Percentiles rank a stretch among this genome's conserved stretches.
Evolutionary conservation across 352 stramenopile genomes (phyloP).

Genomic region (Globisporangium orthogonon): DNA sequence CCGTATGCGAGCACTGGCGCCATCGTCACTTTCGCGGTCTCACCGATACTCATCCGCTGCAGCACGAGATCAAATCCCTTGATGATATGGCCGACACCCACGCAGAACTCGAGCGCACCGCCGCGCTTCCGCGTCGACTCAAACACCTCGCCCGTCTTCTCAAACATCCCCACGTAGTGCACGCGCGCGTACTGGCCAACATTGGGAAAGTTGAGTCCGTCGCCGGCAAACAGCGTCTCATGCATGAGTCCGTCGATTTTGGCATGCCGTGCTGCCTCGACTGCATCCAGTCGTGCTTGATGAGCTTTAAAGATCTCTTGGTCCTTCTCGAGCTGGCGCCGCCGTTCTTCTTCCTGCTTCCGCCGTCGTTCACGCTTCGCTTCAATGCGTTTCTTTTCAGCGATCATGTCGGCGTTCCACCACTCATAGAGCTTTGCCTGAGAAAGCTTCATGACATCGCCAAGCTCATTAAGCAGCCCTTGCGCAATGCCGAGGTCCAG

Average conservation of each 20-base stretch:
- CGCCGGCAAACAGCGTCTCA: slow-evolving; percentile 49
- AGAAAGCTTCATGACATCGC: slow-evolving; percentile 47
- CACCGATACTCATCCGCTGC: slow-evolving; percentile 68
- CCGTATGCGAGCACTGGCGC: slow-evolving; percentile 65
- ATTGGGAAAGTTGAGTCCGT: slow-evolving; percentile 46
- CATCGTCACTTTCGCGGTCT: slow-evolving; percentile 60
- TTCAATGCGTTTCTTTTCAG: slow-evolving; percentile 58
- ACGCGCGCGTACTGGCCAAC: slow-evolving; percentile 64
- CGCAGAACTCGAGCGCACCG: slow-evolving; percentile 63
- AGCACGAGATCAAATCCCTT: slow-evolving; percentile 62
- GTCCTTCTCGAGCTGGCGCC: slow-evolving; percentile 37
- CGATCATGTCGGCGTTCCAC: slow-evolving; percentile 61
- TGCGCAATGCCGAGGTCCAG: slow-evolving; percentile 56
- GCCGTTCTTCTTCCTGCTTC: slow-evolving; percentile 38
- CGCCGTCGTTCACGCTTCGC: slow-evolving; percentile 43
- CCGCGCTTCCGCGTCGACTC: slow-evolving; percentile 58
- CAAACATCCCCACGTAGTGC: slow-evolving; percentile 61
- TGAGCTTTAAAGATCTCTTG: slow-evolving; percentile 29
- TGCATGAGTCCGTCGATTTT: slow-evolving; percentile 39
- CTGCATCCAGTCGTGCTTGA: slow-evolving; percentile 32
- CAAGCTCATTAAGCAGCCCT: slow-evolving; percentile 55
- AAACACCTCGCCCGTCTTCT: slow-evolving; percentile 42
- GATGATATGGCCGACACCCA: slow-evolving; percentile 64
- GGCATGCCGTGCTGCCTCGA: slow-evolving; percentile 32
- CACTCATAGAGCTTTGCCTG: slow-evolving; percentile 47